These are phyloP conservation scores for Eucalyptus guilfoylei DNA, from an alignment of 345 rosid species.

Conservation along the genomic window DNA sequence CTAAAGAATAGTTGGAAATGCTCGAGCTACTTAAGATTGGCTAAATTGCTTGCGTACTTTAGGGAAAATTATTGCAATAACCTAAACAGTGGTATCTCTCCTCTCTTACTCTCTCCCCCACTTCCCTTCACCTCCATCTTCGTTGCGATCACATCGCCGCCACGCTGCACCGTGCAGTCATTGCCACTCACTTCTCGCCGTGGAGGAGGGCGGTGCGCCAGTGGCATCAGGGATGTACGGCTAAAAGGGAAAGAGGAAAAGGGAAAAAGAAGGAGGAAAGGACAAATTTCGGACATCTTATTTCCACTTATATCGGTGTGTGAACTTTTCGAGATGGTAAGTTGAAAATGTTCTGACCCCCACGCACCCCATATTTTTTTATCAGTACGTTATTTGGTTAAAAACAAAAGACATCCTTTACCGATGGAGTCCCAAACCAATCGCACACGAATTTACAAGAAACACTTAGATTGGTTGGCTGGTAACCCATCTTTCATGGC, in stretches of 20 bases:
- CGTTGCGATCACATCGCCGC: neutral
- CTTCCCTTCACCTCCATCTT: neutral
- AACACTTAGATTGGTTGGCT: neutral
- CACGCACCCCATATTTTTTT: neutral
- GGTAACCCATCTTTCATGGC: neutral
- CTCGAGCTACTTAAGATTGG: neutral
- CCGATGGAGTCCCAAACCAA: neutral
- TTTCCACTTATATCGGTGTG: neutral
- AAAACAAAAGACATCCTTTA: neutral
- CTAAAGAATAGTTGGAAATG: neutral
- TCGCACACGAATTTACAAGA: neutral
- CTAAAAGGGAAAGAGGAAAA: neutral
- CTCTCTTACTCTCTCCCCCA: neutral
- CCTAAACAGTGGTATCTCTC: neutral
- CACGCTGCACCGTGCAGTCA: neutral
- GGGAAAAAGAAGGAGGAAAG: neutral
- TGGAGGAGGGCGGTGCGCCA: neutral
- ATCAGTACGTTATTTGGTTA: neutral
- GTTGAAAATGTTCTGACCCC: neutral
- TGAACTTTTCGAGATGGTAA: neutral
- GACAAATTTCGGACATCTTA: neutral
- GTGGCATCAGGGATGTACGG: neutral
- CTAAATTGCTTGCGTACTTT: neutral
- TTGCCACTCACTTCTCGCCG: neutral
- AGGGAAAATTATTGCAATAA: neutral